phyloP scores from a whole-genome alignment of 2,329 filamentous ascomycete genomes.

The Xylariaceae sp. region DNA sequence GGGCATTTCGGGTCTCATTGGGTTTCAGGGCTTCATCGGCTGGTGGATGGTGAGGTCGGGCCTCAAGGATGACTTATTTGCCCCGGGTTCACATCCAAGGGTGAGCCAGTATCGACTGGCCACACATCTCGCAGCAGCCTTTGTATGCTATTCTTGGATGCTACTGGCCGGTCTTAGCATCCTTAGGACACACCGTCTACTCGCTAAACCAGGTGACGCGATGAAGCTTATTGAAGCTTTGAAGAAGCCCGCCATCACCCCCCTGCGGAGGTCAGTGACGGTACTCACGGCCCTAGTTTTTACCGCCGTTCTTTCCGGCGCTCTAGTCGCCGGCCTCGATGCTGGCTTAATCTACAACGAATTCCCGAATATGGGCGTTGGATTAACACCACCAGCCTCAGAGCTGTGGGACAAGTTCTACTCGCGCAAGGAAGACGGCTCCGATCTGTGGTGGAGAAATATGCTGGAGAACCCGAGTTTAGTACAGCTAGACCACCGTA shows the following conservation, averaged over 20 bases:
- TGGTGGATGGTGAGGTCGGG: constrained; percentile 99
- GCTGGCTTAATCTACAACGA: constrained; percentile 98
- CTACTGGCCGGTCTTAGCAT: constrained; percentile 81
- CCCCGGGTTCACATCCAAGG: constrained; percentile 81
- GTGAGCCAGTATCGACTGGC: constrained; percentile 93
- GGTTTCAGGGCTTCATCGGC: constrained; percentile 89
- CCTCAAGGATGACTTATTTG: constrained; percentile 91
- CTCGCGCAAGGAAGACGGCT: constrained; percentile 69
- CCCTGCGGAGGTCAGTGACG: constrained; percentile 70
- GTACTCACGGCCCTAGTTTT: constrained; percentile 75
- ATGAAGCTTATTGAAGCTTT: constrained; percentile 58
- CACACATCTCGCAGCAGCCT: constrained; percentile 84
- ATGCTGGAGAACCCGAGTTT: constrained; percentile 94
- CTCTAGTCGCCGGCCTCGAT: constrained; percentile 88
- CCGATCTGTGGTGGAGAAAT: constrained; percentile 94
- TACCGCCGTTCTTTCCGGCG: constrained; percentile 87
- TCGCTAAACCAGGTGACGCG: constrained; percentile 62
- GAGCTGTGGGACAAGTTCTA: constrained; percentile 88
- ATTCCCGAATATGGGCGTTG: constrained; percentile 90
- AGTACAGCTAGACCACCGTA: constrained; percentile 92
- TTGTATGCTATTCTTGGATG: constrained; percentile 93
- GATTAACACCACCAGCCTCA: constrained; percentile 71
- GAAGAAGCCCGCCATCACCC: constrained; percentile 60
- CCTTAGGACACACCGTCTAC: constrained; percentile 69
- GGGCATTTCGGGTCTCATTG: constrained; percentile 85